Base-by-base conservation (phyloP, 495 filamentous ascomycete genomes). In the Lasiosphaeria miniovina region DNA sequence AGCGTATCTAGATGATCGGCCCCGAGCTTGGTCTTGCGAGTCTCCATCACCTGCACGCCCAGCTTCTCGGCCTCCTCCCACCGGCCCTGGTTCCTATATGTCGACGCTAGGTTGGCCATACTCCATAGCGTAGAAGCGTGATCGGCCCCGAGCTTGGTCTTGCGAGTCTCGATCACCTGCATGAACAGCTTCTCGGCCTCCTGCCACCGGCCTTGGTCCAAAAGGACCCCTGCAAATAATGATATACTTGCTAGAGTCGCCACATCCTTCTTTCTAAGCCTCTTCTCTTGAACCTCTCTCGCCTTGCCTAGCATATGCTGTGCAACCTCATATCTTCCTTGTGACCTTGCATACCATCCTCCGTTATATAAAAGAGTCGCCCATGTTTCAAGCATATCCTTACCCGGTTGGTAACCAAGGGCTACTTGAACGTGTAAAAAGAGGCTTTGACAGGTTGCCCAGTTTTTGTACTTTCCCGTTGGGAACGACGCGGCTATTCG, bases 401-500 rank as follows among this genome's bases (percentile, higher is more conserved):
- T 36, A n/a, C 33, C 50, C 4, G 63, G 63, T 46, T 5, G 53
- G 40, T 61, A 59, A 31, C n/a, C 34, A 33, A 52, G 11, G 11
- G 12, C 55, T 10, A 43, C 35, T 55, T 60, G 50, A 36, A 62
- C 53, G 38, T 65, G 60, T 14, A 60, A 15, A 15, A 34, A 32
- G 9, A 52, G 24, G 10, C 31, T 11, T 15, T 35, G 50, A 17
- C 50, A 52, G 12, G 17, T 35, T 36, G 24, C 31, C 50, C 50
- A 35, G 31, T 52, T 52, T 34, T 36, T 31, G 50, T 52, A 73
- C 8, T 67, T 51, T 52, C 70, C 76, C 8, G 54, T 68, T 9
- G 78, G 80, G 55, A 82, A 73, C n/a, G 58, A 68, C 11, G 35
- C 38, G 52, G 48, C 63, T 40, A 84, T 70, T 48, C 52, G 72